Conservation (phyloP, 2,329 filamentous ascomycete species). For the Cryphonectria japonica region DNA sequence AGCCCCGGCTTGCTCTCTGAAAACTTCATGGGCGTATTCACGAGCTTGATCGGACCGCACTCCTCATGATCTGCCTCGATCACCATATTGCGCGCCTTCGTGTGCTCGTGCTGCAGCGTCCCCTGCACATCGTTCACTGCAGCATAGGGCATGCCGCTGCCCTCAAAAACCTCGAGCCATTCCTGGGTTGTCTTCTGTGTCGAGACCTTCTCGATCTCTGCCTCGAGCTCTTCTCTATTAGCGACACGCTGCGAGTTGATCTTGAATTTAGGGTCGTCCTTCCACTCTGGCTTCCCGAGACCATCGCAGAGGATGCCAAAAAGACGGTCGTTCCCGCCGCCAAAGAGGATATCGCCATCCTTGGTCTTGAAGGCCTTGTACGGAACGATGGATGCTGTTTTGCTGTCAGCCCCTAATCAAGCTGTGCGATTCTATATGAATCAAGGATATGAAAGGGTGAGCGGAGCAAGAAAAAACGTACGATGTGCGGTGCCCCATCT, state of each 20-base stretch:
- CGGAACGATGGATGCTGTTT: constrained; percentile 87
- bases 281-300: constrained; percentile 63
- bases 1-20: constrained; percentile 80
- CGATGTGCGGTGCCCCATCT: constrained; percentile 97
- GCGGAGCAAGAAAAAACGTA: constrained; percentile 45
- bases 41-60: constrained; percentile 85
- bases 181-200: constrained; percentile 78
- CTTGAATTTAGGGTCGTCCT: constrained; percentile 59
- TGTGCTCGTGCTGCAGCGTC: constrained; percentile 83
- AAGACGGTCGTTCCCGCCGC: constrained; percentile 72
- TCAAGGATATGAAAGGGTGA: constrained; percentile 24
- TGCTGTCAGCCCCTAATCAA: constrained; percentile 10
- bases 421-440: neutral
- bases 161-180: constrained; percentile 86
- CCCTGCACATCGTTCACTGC: constrained; percentile 91
- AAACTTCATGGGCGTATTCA: constrained; percentile 95
- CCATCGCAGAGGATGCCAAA: constrained; percentile 68
- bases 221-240: constrained; percentile 77
- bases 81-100: constrained; percentile 85
- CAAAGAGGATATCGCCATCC: constrained; percentile 71
- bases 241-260: constrained; percentile 67
- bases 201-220: constrained; percentile 76
- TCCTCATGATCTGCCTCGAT: constrained; percentile 80
- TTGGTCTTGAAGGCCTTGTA: constrained; percentile 83
- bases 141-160: constrained; percentile 88